Base-by-base conservation (phyloP, 768 basidiomycete species). In the Boletus insuetus region DNA sequence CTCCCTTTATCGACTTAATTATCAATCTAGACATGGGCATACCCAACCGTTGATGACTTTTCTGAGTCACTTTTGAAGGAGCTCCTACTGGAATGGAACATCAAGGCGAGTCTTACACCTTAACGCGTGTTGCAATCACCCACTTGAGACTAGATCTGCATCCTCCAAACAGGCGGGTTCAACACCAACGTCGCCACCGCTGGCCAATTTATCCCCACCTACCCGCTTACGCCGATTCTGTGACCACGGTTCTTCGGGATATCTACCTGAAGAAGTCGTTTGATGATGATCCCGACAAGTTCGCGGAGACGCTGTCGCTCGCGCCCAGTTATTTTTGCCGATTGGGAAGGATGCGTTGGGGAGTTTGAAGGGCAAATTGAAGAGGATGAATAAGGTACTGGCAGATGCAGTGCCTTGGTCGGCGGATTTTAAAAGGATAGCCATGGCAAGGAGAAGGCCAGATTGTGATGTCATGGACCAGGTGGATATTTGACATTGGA, bases 81-180 rank as follows among this genome's bases (percentile, higher is more conserved):
- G 13, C 53, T 65, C 29, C 51, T 35, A 2, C 32, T 29, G 3
- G 52, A 55, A 17, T 65, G 61, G 64, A 59, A 62, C 54, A 65
- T 66, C 43, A 58, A 59, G 19, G 51, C 49, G 35, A 35, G 61
- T 40, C 31, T 13, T 29, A 10, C n/a, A 24, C 17, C n/a, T 37
- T 17, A 9, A 31, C 10, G 14, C 20, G 13, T 29, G 14, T 16
- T 10, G 16, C 12, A 17, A 17, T 8, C 8, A 39, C 38, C 14
- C 38, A 39, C 14, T n/a, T 8, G 29, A 14, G 12, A 14, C 16
- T 38, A 63, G 56, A 54, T 60, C 19, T 55, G 61, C 26, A 54
- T 63, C 47, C 31, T 67, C 31, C 46, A 63, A 48, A 51, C 58
- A 0, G 67, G 62, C 9, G 42, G 17, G 0, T 69, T 69, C 40